These are phyloP conservation scores for Rhizopogon vinicolor DNA, from an alignment of 768 basidiomycete species.

Conservation along the genomic window DNA sequence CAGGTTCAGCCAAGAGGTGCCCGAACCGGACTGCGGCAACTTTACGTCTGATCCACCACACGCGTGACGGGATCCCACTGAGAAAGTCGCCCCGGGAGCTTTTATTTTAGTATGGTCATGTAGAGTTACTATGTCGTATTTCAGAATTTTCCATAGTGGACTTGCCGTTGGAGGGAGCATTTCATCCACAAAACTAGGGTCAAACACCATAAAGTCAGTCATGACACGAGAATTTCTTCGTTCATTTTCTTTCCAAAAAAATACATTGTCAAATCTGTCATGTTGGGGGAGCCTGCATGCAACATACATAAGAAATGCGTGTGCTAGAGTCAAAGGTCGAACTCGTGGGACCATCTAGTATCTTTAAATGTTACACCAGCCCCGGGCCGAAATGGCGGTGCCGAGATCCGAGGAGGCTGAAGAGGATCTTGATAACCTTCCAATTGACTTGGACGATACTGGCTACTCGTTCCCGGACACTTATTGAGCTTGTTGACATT, in stretches of 20 bases:
- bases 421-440: no score
- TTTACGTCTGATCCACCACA: constrained; percentile 2
- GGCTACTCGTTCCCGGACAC: no score
- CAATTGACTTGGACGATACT: no score
- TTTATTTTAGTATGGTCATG: not conserved
- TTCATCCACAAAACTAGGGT: not conserved
- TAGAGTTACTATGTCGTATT: not conserved
- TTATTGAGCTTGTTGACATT: no score
- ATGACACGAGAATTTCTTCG: not conserved
- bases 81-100: not conserved
- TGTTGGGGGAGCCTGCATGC: not conserved
- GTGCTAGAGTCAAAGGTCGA: not conserved
- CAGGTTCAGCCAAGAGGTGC: no score
- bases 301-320: not conserved
- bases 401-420: no score
- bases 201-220: not conserved
- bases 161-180: not conserved
- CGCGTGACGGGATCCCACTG: not conserved
- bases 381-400: no score
- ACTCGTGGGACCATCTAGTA: not conserved
- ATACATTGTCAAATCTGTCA: not conserved
- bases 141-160: not conserved
- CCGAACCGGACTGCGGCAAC: no score
- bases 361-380: no score
- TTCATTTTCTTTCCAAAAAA: not conserved